Percentiles rank a stretch among this genome's conserved stretches.
These are phyloP conservation scores for Hymenotorrendiella dingleyae DNA, from an alignment of 2,329 filamentous ascomycete genomes.

Conservation along the genomic window DNA sequence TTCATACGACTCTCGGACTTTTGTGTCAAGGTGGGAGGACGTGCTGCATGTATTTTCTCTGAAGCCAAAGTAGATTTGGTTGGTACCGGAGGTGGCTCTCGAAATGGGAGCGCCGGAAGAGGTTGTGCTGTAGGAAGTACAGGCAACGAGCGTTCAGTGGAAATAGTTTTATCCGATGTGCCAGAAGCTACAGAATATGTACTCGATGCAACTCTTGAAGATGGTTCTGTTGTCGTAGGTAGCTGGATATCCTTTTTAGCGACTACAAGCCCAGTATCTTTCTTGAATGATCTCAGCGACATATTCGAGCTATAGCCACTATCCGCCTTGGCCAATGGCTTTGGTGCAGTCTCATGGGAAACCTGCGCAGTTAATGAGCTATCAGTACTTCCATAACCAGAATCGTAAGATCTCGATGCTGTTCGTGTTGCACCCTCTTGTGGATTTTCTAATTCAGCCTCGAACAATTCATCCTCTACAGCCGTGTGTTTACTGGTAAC, in stretches of 20 bases:
- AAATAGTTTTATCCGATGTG: constrained; percentile 10
- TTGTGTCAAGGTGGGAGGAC: constrained; percentile 11
- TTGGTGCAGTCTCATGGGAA: constrained; percentile 19
- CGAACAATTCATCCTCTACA: constrained; percentile 43
- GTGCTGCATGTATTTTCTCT: neutral
- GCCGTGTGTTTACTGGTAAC: constrained; percentile 44
- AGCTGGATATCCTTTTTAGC: constrained; percentile 15
- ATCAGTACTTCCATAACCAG: constrained; percentile 16
- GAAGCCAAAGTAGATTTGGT: neutral
- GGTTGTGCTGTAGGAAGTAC: neutral
- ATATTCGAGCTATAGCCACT: constrained; percentile 57
- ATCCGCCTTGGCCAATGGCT: constrained; percentile 49
- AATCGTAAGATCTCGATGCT: constrained; percentile 21
- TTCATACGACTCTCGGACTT: neutral
- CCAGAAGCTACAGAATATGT: constrained; percentile 13
- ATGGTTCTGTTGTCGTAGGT: constrained; percentile 13
- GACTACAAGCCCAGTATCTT: constrained; percentile 10
- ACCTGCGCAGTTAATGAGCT: constrained; percentile 6
- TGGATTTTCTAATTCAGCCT: constrained; percentile 20
- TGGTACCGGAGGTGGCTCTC: neutral
- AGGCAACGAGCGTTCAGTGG: constrained; percentile 13
- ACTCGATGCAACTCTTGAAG: constrained; percentile 13
- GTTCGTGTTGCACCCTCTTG: constrained; percentile 4
- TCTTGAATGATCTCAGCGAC: constrained; percentile 47
- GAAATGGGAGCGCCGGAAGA: constrained; percentile 4